These are phyloP conservation scores for Noccaea caerulescens DNA, from an alignment of 345 rosid genomes.

Conservation along the genomic window DNA sequence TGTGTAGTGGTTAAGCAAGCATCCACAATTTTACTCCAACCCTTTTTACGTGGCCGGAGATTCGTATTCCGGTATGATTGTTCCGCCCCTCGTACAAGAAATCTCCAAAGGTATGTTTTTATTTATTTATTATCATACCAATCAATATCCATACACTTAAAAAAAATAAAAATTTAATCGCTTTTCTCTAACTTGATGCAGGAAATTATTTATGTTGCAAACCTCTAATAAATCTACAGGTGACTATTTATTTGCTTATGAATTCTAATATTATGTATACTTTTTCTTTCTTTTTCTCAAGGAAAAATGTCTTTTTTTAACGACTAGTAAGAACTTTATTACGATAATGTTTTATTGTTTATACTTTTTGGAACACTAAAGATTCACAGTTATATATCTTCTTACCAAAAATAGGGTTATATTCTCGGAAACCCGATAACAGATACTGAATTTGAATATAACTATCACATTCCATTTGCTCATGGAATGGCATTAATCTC, in stretches of 20 bases:
- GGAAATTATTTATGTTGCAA: conserved; percentile 24
- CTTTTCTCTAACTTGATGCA: neutral
- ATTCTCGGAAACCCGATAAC: conserved; percentile 53
- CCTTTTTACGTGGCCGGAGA: conserved; percentile 61
- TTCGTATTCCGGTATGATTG: conserved; percentile 61
- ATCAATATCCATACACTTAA: neutral
- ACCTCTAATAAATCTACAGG: conserved; percentile 49
- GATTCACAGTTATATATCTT: neutral
- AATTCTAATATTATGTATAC: neutral
- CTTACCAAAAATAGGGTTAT: conserved; percentile 49
- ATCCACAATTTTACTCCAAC: conserved; percentile 54
- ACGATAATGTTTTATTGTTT: neutral
- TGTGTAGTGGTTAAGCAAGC: conserved; percentile 60
- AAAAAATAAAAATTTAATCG: neutral
- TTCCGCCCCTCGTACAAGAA: conserved; percentile 56
- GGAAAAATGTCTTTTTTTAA: neutral
- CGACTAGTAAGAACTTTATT: too few species aligned
- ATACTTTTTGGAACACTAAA: neutral
- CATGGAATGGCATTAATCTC: conserved; percentile 59
- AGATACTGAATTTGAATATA: conserved; percentile 35
- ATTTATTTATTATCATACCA: neutral
- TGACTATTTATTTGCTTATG: conserved; percentile 7
- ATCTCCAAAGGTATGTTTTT: conserved; percentile 35
- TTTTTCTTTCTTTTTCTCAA: neutral
- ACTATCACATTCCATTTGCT: conserved; percentile 46